Base-by-base conservation (phyloP, 1,284 basidiomycete genomes). In the Rhizoctonia solani region DNA sequence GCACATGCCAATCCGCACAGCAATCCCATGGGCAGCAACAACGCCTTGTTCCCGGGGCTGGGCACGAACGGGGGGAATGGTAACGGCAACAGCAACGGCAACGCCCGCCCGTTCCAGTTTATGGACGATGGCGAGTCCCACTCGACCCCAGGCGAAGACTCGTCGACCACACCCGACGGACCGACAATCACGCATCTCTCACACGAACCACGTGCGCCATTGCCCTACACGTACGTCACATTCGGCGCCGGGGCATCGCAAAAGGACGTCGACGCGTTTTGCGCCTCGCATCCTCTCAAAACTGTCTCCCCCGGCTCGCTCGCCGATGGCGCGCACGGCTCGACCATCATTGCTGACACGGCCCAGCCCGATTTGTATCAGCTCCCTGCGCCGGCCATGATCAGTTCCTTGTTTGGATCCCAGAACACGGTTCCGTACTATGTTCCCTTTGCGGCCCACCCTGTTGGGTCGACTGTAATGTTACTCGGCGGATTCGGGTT, bases 401-500 rank as follows among this genome's bases (percentile, higher is more conserved):
- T n/a, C n/a, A n/a, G n/a, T n/a, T n/a, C n/a, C n/a, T n/a, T n/a
- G n/a, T n/a, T n/a, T n/a, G n/a, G n/a, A n/a, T n/a, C n/a, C n/a
- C n/a, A n/a, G n/a, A n/a, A n/a, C 55, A 75, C 76, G n/a, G 86
- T 93, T 68, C 88, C 92, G 2, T 94, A 92, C 75, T 88, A 93
- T 76, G 82, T 94, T 25, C 92, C 92, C 0, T 88, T 90, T 25
- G 75, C 79, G 3, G 80, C 80, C 0, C 81, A 79, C 73, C 80
- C 80, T 16, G 77, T 78, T 3, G 77, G 77, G 1, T 89, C 92
- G 46, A 87, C 88, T 9, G 87, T 92, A 61, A 91, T 94, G 88
- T 78, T 95, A 68, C 84, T 92, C 1, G 92, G 90, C 13, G 94
- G 94, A 0, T 96, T 95, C 73, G 93, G 94, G 0, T 96, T 95